Evolutionary conservation across 2,329 filamentous ascomycete species (phyloP), one percentile per base, ranked within the genome.

Genomic region (Penicillium sp.): DNA sequence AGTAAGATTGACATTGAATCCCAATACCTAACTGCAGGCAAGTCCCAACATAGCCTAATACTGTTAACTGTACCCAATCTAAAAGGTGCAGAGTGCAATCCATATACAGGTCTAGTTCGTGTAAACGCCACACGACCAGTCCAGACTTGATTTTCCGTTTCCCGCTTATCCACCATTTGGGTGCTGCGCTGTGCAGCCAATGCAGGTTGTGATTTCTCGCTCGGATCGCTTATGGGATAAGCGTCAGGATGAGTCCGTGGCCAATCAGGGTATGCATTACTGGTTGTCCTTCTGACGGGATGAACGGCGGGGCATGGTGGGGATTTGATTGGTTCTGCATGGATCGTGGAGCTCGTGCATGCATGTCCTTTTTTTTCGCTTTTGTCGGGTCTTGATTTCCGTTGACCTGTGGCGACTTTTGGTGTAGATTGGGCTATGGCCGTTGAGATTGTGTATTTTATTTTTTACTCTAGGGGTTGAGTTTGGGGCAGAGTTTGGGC

Each of bases 231-330:
- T 7, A 53, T 44, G 44, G 51, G 37, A 48, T 53, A 42, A 49
- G 50, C 52, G 58, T 52, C 37, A 35, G 38, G 36, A 41, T 33
- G 37, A 36, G 9, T 3, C n/a, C 1, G 12, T 12, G 19, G 22
- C 62, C 61, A 63, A 63, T 61, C 28, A 52, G 17, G 30, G 22
- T 22, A 31, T 9, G 7, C 3, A 19, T 10, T n/a, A 9, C 9
- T 8, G 44, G 16, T 17, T 14, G 2, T 16, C 49, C 48, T 57
- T 33, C 47, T 50, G 40, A 36, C 56, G 57, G 61, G 54, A 63
- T 62, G 62, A 64, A 63, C 61, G 60, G 60, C 61, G 61, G 61
- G 61, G 61, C 61, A 48, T 12, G 9, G 45, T 38, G 42, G 50
- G 28, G 44, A 36, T 30, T 49, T 40, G 35, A 17, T 49, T 41